Evolutionary conservation across 192 early-diverging fungal species (phyloP).

Genomic region (Linnemannia schmuckeri): DNA sequence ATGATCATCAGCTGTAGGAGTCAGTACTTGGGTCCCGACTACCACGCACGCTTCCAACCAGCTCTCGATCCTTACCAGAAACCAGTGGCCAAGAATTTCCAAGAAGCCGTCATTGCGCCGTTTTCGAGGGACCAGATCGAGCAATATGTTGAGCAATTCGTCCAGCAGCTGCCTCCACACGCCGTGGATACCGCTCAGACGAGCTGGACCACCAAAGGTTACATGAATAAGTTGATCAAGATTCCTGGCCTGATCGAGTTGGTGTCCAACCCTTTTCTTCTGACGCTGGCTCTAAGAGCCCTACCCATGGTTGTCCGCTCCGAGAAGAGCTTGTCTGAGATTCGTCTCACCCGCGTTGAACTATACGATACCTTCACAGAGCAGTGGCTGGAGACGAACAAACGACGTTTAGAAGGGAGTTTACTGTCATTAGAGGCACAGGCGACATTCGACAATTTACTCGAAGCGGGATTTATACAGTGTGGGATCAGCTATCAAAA

Average conservation of each 20-base stretch:
- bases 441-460: not conserved
- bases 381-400: not conserved
- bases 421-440: not conserved
- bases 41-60: not conserved
- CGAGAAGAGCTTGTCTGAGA: not conserved
- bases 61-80: not conserved
- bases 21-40: not conserved
- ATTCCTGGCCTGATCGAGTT: slow-evolving; percentile 4
- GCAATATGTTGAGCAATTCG: not conserved
- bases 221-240: not conserved
- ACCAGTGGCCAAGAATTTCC: not conserved
- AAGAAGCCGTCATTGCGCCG: not conserved
- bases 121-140: not conserved
- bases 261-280: not conserved
- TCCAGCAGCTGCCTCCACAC: too few species aligned
- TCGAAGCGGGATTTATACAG: not conserved
- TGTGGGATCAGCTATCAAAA: not conserved
- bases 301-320: not conserved
- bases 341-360: not conserved
- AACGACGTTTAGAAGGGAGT: not conserved
- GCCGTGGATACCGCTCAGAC: not conserved
- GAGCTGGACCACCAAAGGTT: not conserved
- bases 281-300: not conserved
- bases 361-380: slow-evolving; percentile 5
- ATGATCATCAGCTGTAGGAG: not conserved